Conservation (phyloP, 176 grass and related monocot species). For the Carex parvula region DNA sequence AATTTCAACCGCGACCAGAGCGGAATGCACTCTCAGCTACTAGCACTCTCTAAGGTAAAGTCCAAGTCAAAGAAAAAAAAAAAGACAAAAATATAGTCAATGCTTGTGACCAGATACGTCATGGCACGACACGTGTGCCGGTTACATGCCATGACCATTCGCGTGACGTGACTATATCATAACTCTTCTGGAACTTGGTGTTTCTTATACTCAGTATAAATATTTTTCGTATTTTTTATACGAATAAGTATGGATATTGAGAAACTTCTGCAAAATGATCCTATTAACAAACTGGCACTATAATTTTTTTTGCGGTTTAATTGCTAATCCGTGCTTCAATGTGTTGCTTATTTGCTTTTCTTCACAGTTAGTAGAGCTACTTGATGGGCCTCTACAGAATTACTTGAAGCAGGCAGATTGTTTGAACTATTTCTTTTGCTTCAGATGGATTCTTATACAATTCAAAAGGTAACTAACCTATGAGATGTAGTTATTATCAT, state of each 20-base stretch:
- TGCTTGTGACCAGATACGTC: not conserved
- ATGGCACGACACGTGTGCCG: too few relatives aligned
- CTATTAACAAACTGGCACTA: not conserved
- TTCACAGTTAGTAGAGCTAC: constrained; percentile 84
- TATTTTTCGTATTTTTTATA: not conserved
- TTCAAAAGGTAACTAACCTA: constrained; percentile 80
- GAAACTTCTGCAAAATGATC: not conserved
- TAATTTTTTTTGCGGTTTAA: not conserved
- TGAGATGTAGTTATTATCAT: not conserved
- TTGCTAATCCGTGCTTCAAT: not conserved
- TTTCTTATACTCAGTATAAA: not conserved
- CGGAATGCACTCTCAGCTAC: constrained; percentile 97
- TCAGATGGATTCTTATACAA: constrained; percentile 99
- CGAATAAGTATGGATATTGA: not conserved
- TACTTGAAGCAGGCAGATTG: constrained; percentile 90
- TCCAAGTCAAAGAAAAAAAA: not conserved
- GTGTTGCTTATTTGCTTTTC: constrained; percentile 25
- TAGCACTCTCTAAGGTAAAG: constrained; percentile 88
- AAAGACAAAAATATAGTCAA: not conserved
- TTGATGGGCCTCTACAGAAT: constrained; percentile 70
- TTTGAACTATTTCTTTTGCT: constrained; percentile 98
- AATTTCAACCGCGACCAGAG: constrained; percentile 99
- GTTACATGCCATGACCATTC: too few relatives aligned
- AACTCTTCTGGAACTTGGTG: not conserved
- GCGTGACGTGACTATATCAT: not conserved